Conservation (phyloP, 2,329 filamentous ascomycete species). For the Sarocladium kiliense region DNA sequence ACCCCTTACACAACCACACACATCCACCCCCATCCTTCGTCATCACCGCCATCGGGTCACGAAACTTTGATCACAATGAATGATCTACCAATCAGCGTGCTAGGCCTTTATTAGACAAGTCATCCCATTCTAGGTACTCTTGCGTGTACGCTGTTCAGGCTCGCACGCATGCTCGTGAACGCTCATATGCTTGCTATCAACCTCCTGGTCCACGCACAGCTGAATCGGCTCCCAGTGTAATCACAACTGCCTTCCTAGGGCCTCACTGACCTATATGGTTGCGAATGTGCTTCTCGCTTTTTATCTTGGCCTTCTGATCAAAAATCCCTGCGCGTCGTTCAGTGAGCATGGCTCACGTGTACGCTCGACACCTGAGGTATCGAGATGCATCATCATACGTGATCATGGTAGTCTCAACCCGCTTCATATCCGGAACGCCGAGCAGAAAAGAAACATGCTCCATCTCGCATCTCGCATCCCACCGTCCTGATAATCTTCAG, state of each 20-base stretch:
- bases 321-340: background rate
- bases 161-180: background rate
- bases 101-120: background rate
- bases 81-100: background rate
- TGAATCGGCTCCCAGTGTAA: background rate
- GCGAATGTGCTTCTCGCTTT: background rate
- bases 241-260: background rate
- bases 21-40: too few species aligned
- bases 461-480: background rate
- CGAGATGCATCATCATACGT: slow-evolving; percentile 3
- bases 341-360: background rate
- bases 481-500: background rate
- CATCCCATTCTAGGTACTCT: background rate
- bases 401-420: background rate
- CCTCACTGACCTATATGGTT: background rate
- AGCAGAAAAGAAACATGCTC: slow-evolving; percentile 6
- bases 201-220: background rate
- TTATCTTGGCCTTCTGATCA: background rate
- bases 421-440: slow-evolving; percentile 8
- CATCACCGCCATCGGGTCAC: too few species aligned
- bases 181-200: background rate
- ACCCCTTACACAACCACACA: background rate
- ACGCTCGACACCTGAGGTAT: background rate
- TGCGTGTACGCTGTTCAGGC: background rate
- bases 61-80: background rate